Evolutionary conservation across 805 yeast species (phyloP).

Genomic region (Saturnispora gosingensis): DNA sequence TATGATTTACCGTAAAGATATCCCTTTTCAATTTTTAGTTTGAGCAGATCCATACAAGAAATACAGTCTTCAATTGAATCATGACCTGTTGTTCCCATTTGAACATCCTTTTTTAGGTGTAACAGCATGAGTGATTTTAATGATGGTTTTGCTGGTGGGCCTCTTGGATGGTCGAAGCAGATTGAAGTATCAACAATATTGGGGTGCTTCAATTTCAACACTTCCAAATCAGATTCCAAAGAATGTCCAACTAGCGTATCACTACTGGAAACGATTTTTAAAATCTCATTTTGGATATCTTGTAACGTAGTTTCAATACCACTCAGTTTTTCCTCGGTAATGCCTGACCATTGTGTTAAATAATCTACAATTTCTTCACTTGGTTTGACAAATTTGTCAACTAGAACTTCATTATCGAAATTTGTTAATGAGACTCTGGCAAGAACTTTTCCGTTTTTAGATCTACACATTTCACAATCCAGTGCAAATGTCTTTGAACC

Average conservation of each 20-base stretch:
- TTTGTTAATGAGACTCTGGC: conserved; percentile 73
- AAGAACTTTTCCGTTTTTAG: conserved; percentile 53
- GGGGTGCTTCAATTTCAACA: conserved; percentile 62
- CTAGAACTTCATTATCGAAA: conserved; percentile 46
- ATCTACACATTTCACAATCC: conserved; percentile 90
- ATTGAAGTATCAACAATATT: conserved; percentile 73
- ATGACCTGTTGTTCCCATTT: conserved; percentile 60
- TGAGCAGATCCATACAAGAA: conserved; percentile 70
- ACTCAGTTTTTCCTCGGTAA: conserved; percentile 57
- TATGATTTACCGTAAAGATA: conserved; percentile 47
- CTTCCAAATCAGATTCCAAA: conserved; percentile 70
- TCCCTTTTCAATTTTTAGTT: conserved; percentile 63
- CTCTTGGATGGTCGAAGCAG: conserved; percentile 69
- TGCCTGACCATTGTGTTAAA: conserved; percentile 78
- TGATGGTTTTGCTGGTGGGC: conserved; percentile 74
- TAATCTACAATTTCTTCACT: conserved; percentile 66
- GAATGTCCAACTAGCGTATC: conserved; percentile 88
- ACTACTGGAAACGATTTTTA: conserved; percentile 36
- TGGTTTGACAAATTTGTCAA: conserved; percentile 77
- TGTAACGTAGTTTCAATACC: conserved; percentile 53
- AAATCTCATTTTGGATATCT: conserved; percentile 58
- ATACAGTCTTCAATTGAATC: conserved; percentile 79
- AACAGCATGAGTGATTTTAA: conserved; percentile 58
- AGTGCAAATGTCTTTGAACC: conserved; percentile 65
- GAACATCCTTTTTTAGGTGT: conserved; percentile 52